Base-by-base conservation (phyloP, 2,329 filamentous ascomycete genomes). In the Escovopsis weberi region DNA sequence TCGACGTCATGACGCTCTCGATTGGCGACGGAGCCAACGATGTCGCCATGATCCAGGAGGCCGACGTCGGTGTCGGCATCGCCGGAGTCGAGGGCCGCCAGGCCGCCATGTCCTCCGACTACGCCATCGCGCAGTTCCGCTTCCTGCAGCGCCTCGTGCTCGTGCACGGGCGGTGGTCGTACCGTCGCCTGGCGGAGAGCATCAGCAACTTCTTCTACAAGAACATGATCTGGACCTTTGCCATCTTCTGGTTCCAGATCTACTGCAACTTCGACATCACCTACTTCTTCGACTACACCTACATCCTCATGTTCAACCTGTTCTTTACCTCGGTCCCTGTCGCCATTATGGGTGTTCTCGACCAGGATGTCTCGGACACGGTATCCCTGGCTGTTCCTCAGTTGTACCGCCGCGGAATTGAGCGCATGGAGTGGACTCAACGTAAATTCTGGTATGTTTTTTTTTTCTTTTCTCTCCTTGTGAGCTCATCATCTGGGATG, bases 121-220 rank as follows among this genome's bases (percentile, higher is more conserved):
- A 94, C 58, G 87, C 87, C 41, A 93, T 95, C 57, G 88, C 85
- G 1, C 88, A 95, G 61, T 95, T 95, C 68, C 76, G 86, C 35
- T 95, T 85, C 66, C 69, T 95, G 41, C 81, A 87, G 53, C 72
- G 88, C 43, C 69, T 95, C 47, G 75, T 95, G 28, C 74, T 95
- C 18, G 87, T 95, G 4, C 88, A 95, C 58, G 88, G 88, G 45
- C 78, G 88, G 45, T 95, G 88, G 85, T 94, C 87, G n/a, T 98
- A 98, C 65, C 78, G 89, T 42, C 79, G 91, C 53, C 68, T 98
- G 59, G 86, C 82, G 28, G 91, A 98, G 67, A 85, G 82, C 38
- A 95, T 93, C 55, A 86, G 87, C 60, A 98, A 98, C 62, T 98
- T 98, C 72, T 98, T 98, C 70, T 98, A 96, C 77, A 98, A 98